A percentile compares a stretch with the other conserved stretches of the same genome.
phyloP scores from a whole-genome alignment of 2,329 filamentous ascomycete genomes.

The Nothopassalora personata region DNA sequence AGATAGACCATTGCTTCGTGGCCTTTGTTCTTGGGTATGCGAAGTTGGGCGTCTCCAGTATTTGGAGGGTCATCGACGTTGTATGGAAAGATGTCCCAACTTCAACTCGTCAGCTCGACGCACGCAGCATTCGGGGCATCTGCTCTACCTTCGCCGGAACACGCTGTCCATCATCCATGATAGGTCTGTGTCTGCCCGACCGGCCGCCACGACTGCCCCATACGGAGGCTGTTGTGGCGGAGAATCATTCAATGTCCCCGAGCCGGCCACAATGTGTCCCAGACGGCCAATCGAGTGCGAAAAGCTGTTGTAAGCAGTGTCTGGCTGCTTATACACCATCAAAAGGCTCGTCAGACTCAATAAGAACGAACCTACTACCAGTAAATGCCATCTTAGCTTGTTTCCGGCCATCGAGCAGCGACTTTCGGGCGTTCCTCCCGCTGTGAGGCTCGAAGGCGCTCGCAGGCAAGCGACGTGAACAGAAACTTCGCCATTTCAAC shows the following conservation, averaged over 20 bases:
- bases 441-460: not conserved
- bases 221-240: slow-evolving; percentile 11
- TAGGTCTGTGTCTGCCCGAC: slow-evolving; percentile 7
- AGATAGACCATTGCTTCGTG: slow-evolving; percentile 45
- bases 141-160: slow-evolving; percentile 7
- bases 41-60: slow-evolving; percentile 30
- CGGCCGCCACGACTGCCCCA: slow-evolving; percentile 18
- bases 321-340: not conserved
- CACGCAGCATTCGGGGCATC: not conserved
- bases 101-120: not conserved
- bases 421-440: not conserved
- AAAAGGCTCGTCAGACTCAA: not conserved
- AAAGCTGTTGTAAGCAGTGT: not conserved
- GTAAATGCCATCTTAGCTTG: not conserved
- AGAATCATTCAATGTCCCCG: slow-evolving; percentile 1
- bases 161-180: slow-evolving; percentile 10
- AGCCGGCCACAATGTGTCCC: not conserved
- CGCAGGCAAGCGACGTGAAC: not conserved
- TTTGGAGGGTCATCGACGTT: slow-evolving; percentile 33
- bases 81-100: slow-evolving; percentile 31
- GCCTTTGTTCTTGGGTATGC: slow-evolving; percentile 42
- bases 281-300: not conserved
- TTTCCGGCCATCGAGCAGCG: not conserved
- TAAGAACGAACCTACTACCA: not conserved
- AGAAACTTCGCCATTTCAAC: not conserved